phyloP scores from a whole-genome alignment of 345 rosid genomes.

The Eucalyptus coolabah region DNA sequence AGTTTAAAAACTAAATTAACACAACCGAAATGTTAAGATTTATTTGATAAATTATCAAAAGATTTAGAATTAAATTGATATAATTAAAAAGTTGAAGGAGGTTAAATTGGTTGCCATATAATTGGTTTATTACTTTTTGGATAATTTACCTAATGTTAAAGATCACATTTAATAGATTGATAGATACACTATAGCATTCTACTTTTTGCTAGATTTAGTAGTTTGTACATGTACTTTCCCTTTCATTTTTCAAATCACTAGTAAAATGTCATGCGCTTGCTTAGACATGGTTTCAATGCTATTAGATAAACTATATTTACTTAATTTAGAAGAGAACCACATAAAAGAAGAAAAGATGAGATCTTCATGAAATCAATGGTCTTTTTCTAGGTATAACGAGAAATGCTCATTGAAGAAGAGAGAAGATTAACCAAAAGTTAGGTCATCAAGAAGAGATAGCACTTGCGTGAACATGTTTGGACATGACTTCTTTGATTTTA shows the following conservation, averaged over 20 bases:
- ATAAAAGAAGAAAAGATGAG: not conserved
- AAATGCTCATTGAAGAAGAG: not conserved
- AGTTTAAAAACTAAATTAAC: too few species aligned
- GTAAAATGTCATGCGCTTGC: not conserved
- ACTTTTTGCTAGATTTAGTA: not conserved
- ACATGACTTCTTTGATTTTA: not conserved
- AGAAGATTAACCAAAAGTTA: not conserved
- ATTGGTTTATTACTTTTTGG: not conserved
- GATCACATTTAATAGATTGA: not conserved
- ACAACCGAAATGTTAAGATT: fast-evolving
- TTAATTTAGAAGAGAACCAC: not conserved
- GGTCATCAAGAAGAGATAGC: not conserved
- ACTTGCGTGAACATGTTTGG: not conserved
- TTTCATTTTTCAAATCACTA: not conserved
- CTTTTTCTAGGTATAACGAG: not conserved
- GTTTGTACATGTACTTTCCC: not conserved
- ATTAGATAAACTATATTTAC: not conserved
- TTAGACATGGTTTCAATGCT: too few species aligned
- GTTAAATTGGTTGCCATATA: not conserved
- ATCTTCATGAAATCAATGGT: not conserved
- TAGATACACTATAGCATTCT: not conserved
- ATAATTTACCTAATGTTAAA: not conserved
- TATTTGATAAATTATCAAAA: not conserved
- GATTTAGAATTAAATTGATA: not conserved
- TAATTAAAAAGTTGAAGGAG: not conserved